A percentile compares a stretch with the other conserved stretches of the same genome.
Conservation (phyloP, 2,329 filamentous ascomycete genomes). For the Nigrograna mackinnonii region DNA sequence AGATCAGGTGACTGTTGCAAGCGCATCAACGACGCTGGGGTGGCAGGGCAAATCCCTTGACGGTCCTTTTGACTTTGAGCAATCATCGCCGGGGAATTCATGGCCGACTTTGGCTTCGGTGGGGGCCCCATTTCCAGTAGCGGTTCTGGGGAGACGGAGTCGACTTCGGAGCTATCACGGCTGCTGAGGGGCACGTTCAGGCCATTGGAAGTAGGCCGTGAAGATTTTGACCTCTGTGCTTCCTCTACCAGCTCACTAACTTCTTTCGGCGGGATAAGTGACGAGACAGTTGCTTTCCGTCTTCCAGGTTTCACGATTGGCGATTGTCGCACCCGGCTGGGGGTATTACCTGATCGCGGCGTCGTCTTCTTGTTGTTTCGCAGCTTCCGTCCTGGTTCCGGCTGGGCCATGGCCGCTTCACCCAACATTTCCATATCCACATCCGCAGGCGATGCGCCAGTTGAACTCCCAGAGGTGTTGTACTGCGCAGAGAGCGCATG, state of each 20-base stretch:
- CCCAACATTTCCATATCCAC: slow-evolving; percentile 49
- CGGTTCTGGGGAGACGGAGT: slow-evolving; percentile 56
- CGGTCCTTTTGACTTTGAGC: slow-evolving; percentile 47
- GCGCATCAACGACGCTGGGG: slow-evolving; percentile 83
- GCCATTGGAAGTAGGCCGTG: slow-evolving; percentile 23
- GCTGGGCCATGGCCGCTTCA: slow-evolving; percentile 34
- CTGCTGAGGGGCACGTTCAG: slow-evolving; percentile 30
- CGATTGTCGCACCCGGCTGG: slow-evolving; percentile 65
- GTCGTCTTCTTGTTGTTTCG: slow-evolving; percentile 52
- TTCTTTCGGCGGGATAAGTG: slow-evolving; percentile 50
- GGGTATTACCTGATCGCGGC: slow-evolving; percentile 51
- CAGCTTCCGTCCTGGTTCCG: slow-evolving; percentile 48
- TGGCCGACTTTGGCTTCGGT: slow-evolving; percentile 66
- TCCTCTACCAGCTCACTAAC: slow-evolving; percentile 46
- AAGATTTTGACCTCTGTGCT: slow-evolving; percentile 27
- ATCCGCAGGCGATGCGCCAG: slow-evolving; percentile 53
- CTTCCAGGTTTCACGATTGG: slow-evolving; percentile 70
- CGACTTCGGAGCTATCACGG: slow-evolving; percentile 47
- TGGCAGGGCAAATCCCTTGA: slow-evolving; percentile 54
- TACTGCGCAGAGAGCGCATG: slow-evolving; percentile 38
- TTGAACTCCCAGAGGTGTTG: slow-evolving; percentile 53
- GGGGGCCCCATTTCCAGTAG: slow-evolving; percentile 60
- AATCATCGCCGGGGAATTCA: slow-evolving; percentile 69
- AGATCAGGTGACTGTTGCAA: slow-evolving; percentile 43
- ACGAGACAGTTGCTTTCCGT: slow-evolving; percentile 49